phyloP scores from a whole-genome alignment of 805 yeast genomes.

The Yarrowia sp. region DNA sequence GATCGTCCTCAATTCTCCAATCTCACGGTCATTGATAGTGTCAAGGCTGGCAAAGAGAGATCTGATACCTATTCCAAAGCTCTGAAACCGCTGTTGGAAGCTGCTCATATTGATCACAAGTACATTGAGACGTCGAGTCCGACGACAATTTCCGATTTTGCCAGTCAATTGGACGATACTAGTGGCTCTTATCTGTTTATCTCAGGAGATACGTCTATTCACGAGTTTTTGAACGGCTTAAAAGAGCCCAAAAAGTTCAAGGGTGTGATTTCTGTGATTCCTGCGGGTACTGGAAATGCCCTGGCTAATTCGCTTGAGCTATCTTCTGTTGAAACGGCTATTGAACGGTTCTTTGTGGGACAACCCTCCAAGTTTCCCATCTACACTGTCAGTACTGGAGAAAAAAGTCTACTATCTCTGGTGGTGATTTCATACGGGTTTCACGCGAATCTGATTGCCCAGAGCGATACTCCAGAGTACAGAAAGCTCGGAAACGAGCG shows the following conservation, averaged over 20 bases:
- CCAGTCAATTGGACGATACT: slow-evolving; percentile 42
- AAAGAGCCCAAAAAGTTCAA: slow-evolving; percentile 40
- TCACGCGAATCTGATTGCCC: slow-evolving; percentile 85
- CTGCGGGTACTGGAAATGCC: slow-evolving; percentile 90
- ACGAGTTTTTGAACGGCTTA: slow-evolving; percentile 69
- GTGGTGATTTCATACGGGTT: slow-evolving; percentile 86
- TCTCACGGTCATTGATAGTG: slow-evolving; percentile 50
- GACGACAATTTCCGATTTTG: slow-evolving; percentile 48
- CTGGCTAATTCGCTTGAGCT: slow-evolving; percentile 66
- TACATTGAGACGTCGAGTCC: slow-evolving; percentile 50
- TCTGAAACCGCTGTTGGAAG: slow-evolving; percentile 49
- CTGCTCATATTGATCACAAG: slow-evolving; percentile 48
- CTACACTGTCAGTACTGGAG: slow-evolving; percentile 42
- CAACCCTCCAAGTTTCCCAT: slow-evolving; percentile 37
- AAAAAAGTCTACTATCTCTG: slow-evolving; percentile 51
- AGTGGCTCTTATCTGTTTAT: slow-evolving; percentile 57
- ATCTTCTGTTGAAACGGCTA: slow-evolving; percentile 46
- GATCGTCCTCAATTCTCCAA: slow-evolving; percentile 42
- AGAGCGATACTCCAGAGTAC: slow-evolving; percentile 73
- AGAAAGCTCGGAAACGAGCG: slow-evolving; percentile 69
- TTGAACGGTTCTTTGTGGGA: slow-evolving; percentile 47
- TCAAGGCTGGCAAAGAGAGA: slow-evolving; percentile 47
- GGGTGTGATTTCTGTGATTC: slow-evolving; percentile 54
- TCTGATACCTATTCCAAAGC: slow-evolving; percentile 47
- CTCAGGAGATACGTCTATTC: slow-evolving; percentile 87